Evolutionary conservation across 1,284 basidiomycete species (phyloP).

Genomic region (Cystobasidium pallidum): DNA sequence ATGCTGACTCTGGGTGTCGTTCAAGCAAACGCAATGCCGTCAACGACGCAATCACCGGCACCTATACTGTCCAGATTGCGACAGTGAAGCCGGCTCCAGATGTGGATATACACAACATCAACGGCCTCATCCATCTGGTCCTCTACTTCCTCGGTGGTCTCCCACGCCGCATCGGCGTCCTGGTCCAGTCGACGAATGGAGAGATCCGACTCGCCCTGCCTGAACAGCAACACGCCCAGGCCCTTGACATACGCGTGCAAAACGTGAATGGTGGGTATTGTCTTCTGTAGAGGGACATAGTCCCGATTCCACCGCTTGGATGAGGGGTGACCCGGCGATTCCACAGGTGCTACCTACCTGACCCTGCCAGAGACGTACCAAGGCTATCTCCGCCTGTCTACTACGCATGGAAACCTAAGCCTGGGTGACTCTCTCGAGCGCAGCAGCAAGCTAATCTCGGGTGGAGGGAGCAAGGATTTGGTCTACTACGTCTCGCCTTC

Average conservation of each 20-base stretch:
- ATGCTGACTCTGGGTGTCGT: not conserved
- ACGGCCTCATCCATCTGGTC: constrained; percentile 12
- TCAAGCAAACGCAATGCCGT: constrained; percentile 18
- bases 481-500: constrained; percentile 4
- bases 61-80: constrained; percentile 33
- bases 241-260: constrained; percentile 20
- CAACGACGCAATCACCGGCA: constrained; percentile 21
- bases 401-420: constrained; percentile 11
- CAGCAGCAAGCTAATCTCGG: constrained; percentile 20
- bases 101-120: constrained; percentile 2
- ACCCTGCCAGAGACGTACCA: constrained; percentile 21
- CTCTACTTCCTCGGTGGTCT: constrained; percentile 37
- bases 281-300: no score
- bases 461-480: constrained; percentile 1
- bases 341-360: not conserved
- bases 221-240: constrained; percentile 39
- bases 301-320: no score
- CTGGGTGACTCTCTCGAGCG: constrained; percentile 8
- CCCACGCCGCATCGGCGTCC: constrained; percentile 26
- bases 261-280: constrained; percentile 26
- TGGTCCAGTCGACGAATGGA: constrained; percentile 7
- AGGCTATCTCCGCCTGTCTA: constrained; percentile 18
- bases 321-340: no score
- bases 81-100: constrained; percentile 22
- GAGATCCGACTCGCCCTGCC: constrained; percentile 23